These are phyloP conservation scores for Sechiopsis laciniata DNA, from an alignment of 306 rosid genomes.

Conservation along the genomic window DNA sequence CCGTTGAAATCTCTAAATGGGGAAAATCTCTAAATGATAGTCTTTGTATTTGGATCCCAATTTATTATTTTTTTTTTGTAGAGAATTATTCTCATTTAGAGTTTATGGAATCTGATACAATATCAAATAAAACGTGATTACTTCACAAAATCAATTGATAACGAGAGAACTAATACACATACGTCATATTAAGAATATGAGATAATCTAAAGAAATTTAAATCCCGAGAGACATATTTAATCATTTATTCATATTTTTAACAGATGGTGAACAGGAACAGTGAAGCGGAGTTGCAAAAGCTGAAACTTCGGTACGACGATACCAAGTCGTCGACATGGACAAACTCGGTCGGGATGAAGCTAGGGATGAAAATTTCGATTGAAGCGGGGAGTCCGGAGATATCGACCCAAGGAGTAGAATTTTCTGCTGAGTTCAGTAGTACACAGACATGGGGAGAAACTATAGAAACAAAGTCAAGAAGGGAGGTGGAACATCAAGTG, in stretches of 20 bases:
- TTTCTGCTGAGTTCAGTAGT: not conserved
- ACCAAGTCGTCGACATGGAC: not conserved
- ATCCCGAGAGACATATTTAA: too few species aligned
- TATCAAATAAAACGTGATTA: too few species aligned
- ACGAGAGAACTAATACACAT: too few species aligned
- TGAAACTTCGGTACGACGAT: conserved; percentile 6
- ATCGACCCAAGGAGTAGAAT: not conserved
- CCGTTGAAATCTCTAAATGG: too few species aligned
- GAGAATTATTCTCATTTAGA: too few species aligned
- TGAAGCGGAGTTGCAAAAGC: not conserved
- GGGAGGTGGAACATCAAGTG: not conserved
- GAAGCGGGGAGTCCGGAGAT: not conserved
- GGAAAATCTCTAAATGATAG: too few species aligned
- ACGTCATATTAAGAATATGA: too few species aligned
- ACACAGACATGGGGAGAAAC: conserved; percentile 18
- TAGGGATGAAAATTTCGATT: not conserved
- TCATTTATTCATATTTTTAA: not conserved
- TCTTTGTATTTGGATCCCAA: too few species aligned
- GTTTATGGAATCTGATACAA: too few species aligned
- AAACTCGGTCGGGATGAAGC: not conserved
- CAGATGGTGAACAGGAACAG: conserved; percentile 4
- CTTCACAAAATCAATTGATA: too few species aligned
- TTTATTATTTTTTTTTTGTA: too few species aligned
- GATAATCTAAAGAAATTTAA: too few species aligned
- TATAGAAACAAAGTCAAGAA: not conserved